Base-by-base conservation (phyloP, 2,329 filamentous ascomycete species). In the Penicillium sp. region DNA sequence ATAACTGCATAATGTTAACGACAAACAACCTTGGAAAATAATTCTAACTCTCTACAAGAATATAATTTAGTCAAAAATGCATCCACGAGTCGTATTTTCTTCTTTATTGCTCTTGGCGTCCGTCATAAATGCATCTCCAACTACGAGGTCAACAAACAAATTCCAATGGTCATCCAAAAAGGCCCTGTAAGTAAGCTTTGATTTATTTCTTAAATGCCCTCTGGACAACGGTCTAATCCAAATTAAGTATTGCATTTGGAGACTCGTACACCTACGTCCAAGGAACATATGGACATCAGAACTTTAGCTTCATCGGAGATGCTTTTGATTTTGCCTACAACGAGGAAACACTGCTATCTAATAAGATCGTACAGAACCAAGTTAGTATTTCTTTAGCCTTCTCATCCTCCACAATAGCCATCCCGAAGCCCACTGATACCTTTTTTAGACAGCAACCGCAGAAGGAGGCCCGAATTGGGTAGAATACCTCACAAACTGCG, bases 301-400 rank as follows among this genome's bases (percentile, higher is more conserved):
- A 82, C 54, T 83, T 73, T 60, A 81, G 77, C 51, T 84, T 83
- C 67, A 83, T 84, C 42, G 80, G 80, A n/a, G 79, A 81, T 56
- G 71, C 74, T 43, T 68, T 79, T n/a, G 71, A 81, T 52, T 74
- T 78, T 28, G 67, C 73, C 23, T 83, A 78, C 60, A 75, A 76
- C 0, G 67, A 77, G 0, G 50, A 71, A 7, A 66, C 76, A 13
- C 72, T 84, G 0, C 70, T 83, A 13, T 68, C 67, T 1, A 71
- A 81, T 61, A 68, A 74, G 54, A 84, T 84, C 54, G 75, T 83
- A 2, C 80, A 83, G 37, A 82, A 83, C 34, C 65, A 67, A 55
- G 67, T 67, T 45, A 54, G 61, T 39, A 24, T 5, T 33, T 10
- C 13, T 14, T 16, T 23, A n/a, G 5, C 6, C 5, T 6, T 5